Evolutionary conservation across 1,284 basidiomycete species (phyloP).

Genomic region (Apiotrichum montevideense): DNA sequence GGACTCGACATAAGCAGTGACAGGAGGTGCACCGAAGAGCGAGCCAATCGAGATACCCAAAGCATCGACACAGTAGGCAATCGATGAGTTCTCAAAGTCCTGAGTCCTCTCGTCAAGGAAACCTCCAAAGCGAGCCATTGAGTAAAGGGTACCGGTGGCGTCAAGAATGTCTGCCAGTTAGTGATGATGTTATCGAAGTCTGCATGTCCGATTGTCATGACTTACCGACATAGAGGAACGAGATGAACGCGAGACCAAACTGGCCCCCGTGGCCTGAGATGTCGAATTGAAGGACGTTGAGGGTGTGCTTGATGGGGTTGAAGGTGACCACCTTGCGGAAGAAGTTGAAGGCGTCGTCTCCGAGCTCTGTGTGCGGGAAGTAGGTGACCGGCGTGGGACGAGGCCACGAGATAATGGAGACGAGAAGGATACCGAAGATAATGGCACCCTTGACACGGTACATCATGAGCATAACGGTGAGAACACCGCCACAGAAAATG

Average conservation of each 20-base stretch:
- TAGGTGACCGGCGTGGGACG: slow-evolving; percentile 70
- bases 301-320: slow-evolving; percentile 14
- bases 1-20: slow-evolving; percentile 68
- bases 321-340: slow-evolving; percentile 71
- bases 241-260: slow-evolving; percentile 29
- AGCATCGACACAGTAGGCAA: slow-evolving; percentile 66
- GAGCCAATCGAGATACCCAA: slow-evolving; percentile 35
- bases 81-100: slow-evolving; percentile 79
- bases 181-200: no score
- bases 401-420: slow-evolving; percentile 84
- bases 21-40: slow-evolving; percentile 76
- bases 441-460: slow-evolving; percentile 69
- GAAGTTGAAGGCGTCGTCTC: slow-evolving; percentile 70
- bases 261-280: slow-evolving; percentile 8
- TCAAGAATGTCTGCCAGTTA: slow-evolving; percentile 52
- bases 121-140: slow-evolving; percentile 88
- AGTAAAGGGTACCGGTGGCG: slow-evolving; percentile 70
- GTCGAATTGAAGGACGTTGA: slow-evolving; percentile 16
- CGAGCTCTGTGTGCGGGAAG: slow-evolving; percentile 67
- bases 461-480: slow-evolving; percentile 72
- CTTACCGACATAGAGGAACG: slow-evolving; percentile 76
- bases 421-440: slow-evolving; percentile 58
- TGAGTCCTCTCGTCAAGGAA: slow-evolving; percentile 75
- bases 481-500: slow-evolving; percentile 75
- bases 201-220: not conserved